phyloP scores from a whole-genome alignment of 1,284 basidiomycete genomes.

The Xerocomus nothofagi region DNA sequence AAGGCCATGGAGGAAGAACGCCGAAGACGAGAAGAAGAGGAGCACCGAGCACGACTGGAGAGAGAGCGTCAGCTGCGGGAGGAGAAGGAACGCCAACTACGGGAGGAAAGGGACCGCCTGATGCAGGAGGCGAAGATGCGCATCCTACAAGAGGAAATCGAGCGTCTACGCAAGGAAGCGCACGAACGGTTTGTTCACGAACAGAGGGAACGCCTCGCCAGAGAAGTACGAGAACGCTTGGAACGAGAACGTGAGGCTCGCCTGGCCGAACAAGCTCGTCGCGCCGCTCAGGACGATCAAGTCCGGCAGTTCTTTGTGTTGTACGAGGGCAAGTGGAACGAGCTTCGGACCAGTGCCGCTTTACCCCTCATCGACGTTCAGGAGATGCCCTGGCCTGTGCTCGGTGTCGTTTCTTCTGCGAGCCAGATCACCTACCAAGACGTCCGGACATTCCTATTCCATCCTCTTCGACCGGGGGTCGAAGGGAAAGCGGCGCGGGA shows the following conservation, averaged over 20 bases:
- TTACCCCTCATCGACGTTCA: constrained; percentile 25
- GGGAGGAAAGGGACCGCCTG: constrained; percentile 4
- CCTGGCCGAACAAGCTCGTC: constrained; percentile 14
- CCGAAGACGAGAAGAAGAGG: constrained; percentile 15
- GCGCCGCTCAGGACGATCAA: constrained; percentile 7
- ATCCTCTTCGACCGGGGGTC: constrained; percentile 31
- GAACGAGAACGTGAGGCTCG: constrained; percentile 14
- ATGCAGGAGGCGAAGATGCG: constrained; percentile 7
- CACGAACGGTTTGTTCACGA: constrained; percentile 3
- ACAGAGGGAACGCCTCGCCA: constrained; percentile 12
- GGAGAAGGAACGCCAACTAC: constrained; percentile 4
- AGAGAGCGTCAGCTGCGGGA: constrained; percentile 6
- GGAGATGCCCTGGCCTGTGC: constrained; percentile 50
- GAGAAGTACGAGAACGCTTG: constrained; percentile 17
- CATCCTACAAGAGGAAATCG: constrained; percentile 3
- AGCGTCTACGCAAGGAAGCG: constrained; percentile 1
- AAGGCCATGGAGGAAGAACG: constrained; percentile 12
- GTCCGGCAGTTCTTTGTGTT: constrained; percentile 12
- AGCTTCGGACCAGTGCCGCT: constrained; percentile 28
- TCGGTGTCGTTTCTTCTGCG: constrained; percentile 24
- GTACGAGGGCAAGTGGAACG: constrained; percentile 44
- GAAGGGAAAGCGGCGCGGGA: constrained; percentile 38
- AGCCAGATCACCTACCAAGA: constrained; percentile 33
- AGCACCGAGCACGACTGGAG: constrained; percentile 5
- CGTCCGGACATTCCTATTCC: constrained; percentile 42